These are phyloP conservation scores for Pouteria campechiana DNA, from an alignment of 179 eudicot species.

Conservation along the genomic window DNA sequence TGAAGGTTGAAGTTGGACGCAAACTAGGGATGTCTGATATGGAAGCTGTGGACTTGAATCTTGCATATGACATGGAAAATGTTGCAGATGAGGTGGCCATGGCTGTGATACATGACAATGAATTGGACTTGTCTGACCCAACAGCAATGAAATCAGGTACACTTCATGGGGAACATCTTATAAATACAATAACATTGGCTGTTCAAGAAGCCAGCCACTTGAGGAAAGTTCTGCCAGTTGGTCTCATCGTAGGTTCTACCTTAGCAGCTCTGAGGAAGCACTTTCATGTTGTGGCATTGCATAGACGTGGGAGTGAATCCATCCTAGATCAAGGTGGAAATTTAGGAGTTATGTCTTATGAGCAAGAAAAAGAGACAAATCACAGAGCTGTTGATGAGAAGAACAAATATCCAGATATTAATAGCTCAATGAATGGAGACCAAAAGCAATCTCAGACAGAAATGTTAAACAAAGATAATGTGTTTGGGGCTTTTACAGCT, in stretches of 20 bases:
- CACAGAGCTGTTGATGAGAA: constrained; percentile 11
- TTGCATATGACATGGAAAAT: constrained; percentile 48
- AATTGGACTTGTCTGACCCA: constrained; percentile 18
- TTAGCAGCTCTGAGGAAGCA: constrained; percentile 71
- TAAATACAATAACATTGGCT: constrained; percentile 46
- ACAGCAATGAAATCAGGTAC: constrained; percentile 17
- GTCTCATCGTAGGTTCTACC: constrained; percentile 75
- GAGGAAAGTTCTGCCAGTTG: constrained; percentile 68
- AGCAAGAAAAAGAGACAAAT: constrained; percentile 18
- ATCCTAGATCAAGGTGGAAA: constrained; percentile 16
- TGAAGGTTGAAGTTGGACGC: constrained; percentile 66
- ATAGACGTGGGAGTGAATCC: constrained; percentile 10
- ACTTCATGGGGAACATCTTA: constrained; percentile 33
- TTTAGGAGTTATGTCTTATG: constrained; percentile 8
- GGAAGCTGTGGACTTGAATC: constrained; percentile 35
- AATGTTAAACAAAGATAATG: constrained; percentile 17
- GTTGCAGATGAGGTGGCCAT: constrained; percentile 49
- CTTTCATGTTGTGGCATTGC: constrained; percentile 23
- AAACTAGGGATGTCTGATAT: constrained; percentile 37
- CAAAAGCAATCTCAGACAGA: constrained; percentile 12
- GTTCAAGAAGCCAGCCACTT: constrained; percentile 48
- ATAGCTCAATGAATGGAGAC: constrained; percentile 5
- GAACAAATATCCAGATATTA: constrained; percentile 5
- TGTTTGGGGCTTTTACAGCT: constrained; percentile 86
- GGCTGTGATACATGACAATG: constrained; percentile 29